A percentile compares a stretch with the other conserved stretches of the same genome.
phyloP scores from a whole-genome alignment of 106 monocot genomes.

The Phalaenopsis equestris region DNA sequence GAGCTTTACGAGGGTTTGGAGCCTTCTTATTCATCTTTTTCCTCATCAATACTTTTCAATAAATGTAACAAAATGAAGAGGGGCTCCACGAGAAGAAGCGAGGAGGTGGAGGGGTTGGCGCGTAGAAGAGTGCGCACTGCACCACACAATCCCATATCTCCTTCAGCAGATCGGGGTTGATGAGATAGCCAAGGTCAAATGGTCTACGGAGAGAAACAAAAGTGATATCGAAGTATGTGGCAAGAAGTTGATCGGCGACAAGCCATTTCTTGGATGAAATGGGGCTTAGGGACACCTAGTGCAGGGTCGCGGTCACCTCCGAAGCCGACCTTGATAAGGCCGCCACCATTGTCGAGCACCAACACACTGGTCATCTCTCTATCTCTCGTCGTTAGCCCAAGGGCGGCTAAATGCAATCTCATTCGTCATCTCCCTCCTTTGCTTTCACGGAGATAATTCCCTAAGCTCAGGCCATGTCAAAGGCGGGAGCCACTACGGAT shows the following conservation, averaged over 20 bases:
- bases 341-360: slow-evolving; percentile 90
- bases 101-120: slow-evolving; percentile 35
- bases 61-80: slow-evolving; percentile 36
- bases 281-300: slow-evolving; percentile 67
- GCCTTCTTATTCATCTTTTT: slow-evolving; percentile 68
- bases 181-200: slow-evolving; percentile 83
- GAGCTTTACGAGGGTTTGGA: slow-evolving; percentile 29
- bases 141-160: slow-evolving; percentile 75
- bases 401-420: too few species aligned
- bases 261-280: slow-evolving; percentile 43
- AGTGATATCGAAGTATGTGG: slow-evolving; percentile 54
- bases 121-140: slow-evolving; percentile 37
- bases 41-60: slow-evolving; percentile 40
- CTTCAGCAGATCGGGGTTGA: slow-evolving; percentile 65
- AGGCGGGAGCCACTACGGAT: too few species aligned
- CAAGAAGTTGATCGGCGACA: slow-evolving; percentile 62
- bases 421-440: background rate
- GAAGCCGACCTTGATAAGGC: slow-evolving; percentile 85
- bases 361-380: slow-evolving; percentile 35
- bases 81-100: slow-evolving; percentile 91
- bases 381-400: background rate
- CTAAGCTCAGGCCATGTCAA: too few species aligned
- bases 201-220: slow-evolving; percentile 75
- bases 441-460: too few species aligned
- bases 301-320: slow-evolving; percentile 73